phyloP scores from a whole-genome alignment of 306 rosid genomes.

The Pyrus communis region DNA sequence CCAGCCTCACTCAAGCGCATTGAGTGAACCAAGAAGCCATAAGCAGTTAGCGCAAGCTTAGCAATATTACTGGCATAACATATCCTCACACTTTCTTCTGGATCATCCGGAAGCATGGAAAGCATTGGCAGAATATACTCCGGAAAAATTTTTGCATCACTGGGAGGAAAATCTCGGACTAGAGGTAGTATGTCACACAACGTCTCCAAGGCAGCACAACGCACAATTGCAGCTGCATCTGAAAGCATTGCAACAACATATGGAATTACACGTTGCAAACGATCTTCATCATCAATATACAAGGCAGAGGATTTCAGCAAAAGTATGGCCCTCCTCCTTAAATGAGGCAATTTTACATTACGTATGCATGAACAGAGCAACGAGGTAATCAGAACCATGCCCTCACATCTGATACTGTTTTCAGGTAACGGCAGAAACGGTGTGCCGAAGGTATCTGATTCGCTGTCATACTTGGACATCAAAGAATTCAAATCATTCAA shows the following conservation, averaged over 20 bases:
- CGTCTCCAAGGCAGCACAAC: conserved; percentile 94
- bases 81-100: conserved; percentile 96
- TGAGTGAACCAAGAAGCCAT: conserved; percentile 86
- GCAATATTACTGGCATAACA: conserved; percentile 95
- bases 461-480: conserved; percentile 84
- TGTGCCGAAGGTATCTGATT: conserved; percentile 81
- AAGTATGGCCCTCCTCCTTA: conserved; percentile 84
- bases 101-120: conserved; percentile 98
- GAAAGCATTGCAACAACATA: conserved; percentile 91
- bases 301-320: conserved; percentile 83
- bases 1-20: conserved; percentile 96
- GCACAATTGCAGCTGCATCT: conserved; percentile 89
- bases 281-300: conserved; percentile 86
- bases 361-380: conserved; percentile 93
- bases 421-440: conserved; percentile 73
- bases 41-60: conserved; percentile 85
- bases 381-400: conserved; percentile 93
- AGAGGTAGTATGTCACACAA: conserved; percentile 85
- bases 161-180: conserved; percentile 91
- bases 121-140: conserved; percentile 97
- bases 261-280: conserved; percentile 89
- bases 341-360: conserved; percentile 84
- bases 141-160: conserved; percentile 95
- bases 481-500: conserved; percentile 60
- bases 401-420: conserved; percentile 86